phyloP scores from a whole-genome alignment of 2,329 filamentous ascomycete species.

The Cladosporium sp. region DNA sequence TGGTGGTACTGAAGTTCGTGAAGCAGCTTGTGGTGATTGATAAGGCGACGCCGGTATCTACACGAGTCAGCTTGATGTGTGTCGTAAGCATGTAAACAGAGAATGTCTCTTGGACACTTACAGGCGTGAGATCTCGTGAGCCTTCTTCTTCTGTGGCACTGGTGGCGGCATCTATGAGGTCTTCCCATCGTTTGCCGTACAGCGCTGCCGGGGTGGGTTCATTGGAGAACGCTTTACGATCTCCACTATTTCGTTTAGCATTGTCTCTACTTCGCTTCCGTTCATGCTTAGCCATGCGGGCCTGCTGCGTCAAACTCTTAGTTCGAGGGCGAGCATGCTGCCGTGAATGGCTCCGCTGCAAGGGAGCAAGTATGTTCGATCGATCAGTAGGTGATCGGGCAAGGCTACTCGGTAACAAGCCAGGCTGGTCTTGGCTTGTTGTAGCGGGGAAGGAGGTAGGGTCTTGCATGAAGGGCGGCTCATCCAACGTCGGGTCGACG shows the following conservation, averaged over 20 bases:
- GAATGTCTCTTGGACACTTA: slow-evolving; percentile 41
- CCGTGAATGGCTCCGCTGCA: slow-evolving; percentile 65
- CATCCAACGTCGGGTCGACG: slow-evolving; percentile 56
- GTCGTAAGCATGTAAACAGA: not conserved
- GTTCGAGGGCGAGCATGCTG: slow-evolving; percentile 76
- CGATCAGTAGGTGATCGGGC: slow-evolving; percentile 80
- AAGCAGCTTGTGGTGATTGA: slow-evolving; percentile 51
- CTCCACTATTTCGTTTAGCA: slow-evolving; percentile 69
- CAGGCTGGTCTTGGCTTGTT: slow-evolving; percentile 58
- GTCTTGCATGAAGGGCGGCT: slow-evolving; percentile 50
- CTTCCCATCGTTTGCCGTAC: slow-evolving; percentile 90
- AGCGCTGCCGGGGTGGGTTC: slow-evolving; percentile 74
- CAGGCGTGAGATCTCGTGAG: slow-evolving; percentile 82
- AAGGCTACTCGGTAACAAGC: slow-evolving; percentile 80
- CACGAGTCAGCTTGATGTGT: slow-evolving; percentile 4
- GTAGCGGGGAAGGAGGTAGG: slow-evolving; percentile 49
- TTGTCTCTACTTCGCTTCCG: slow-evolving; percentile 76
- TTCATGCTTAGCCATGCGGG: slow-evolving; percentile 74
- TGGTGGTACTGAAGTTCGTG: slow-evolving; percentile 62
- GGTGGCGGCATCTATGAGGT: slow-evolving; percentile 90
- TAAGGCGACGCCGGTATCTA: slow-evolving; percentile 54
- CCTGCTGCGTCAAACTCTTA: slow-evolving; percentile 79
- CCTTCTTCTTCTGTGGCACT: slow-evolving; percentile 86
- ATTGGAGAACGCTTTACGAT: slow-evolving; percentile 80
- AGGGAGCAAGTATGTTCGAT: slow-evolving; percentile 78